A percentile compares a stretch with the other conserved stretches of the same genome.
Conservation (phyloP, 371 early-diverging fungal genomes). For the Mortierella sp. region DNA sequence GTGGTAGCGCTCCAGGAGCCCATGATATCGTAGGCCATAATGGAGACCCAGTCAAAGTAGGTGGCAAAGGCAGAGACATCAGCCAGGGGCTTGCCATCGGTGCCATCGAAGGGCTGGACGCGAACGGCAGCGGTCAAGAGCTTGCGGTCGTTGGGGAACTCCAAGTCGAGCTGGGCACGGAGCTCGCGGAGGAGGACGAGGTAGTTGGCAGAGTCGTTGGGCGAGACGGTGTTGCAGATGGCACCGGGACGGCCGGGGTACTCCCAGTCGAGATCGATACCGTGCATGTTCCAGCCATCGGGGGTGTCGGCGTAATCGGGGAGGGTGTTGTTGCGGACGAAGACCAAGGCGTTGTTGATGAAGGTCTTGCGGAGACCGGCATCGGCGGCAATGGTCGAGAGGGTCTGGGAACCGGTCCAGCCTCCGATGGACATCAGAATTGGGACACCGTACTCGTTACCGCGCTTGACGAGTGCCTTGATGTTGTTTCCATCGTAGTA, state of each 20-base stretch:
- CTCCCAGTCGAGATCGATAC: conserved; percentile 80
- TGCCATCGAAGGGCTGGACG: conserved; percentile 73
- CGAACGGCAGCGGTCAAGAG: conserved; percentile 72
- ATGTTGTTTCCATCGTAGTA: conserved; percentile 60
- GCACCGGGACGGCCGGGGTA: conserved; percentile 79
- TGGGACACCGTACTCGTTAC: conserved; percentile 71
- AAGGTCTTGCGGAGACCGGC: conserved; percentile 64
- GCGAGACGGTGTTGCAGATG: conserved; percentile 70
- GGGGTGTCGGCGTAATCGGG: conserved; percentile 48
- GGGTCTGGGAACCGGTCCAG: conserved; percentile 80
- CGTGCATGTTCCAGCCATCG: conserved; percentile 63
- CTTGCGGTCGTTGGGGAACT: conserved; percentile 70
- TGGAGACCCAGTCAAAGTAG: conserved; percentile 74
- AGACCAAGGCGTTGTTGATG: conserved; percentile 63
- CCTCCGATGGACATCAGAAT: conserved; percentile 83
- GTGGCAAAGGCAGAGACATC: conserved; percentile 74
- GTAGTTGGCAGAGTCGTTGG: conserved; percentile 69
- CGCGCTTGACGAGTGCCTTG: conserved; percentile 63
- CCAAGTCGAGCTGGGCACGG: conserved; percentile 71
- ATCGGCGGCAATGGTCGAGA: conserved; percentile 72
- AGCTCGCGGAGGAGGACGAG: conserved; percentile 70
- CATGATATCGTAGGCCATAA: conserved; percentile 66
- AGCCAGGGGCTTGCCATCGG: conserved; percentile 67
- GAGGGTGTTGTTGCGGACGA: conserved; percentile 60
- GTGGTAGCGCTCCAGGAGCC: conserved; percentile 78